Evolutionary conservation across 108 stramenopile species (phyloP).

Genomic region (Cyclostephanos invisitatus): DNA sequence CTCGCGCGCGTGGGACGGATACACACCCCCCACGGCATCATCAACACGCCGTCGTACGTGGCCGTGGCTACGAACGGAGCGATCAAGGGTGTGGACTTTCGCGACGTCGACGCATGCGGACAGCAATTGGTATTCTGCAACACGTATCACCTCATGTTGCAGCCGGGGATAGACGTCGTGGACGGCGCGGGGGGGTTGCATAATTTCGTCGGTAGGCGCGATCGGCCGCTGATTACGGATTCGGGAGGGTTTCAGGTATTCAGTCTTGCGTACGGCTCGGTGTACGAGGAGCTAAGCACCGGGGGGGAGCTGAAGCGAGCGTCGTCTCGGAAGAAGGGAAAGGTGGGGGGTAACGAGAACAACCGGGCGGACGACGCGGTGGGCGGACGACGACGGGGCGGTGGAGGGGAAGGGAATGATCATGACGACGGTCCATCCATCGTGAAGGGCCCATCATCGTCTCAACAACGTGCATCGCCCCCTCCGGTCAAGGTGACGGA

Average conservation of each 20-base stretch:
- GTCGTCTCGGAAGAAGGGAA: not conserved
- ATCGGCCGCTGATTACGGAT: constrained; percentile 91
- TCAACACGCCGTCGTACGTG: constrained; percentile 90
- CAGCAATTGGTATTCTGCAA: constrained; percentile 92
- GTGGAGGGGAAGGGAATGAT: not conserved
- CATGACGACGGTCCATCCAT: too few relatives aligned
- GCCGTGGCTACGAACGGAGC: constrained; percentile 94
- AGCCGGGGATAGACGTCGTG: constrained; percentile 88
- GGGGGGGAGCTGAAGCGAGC: constrained; percentile 86
- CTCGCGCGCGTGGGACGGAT: constrained; percentile 84
- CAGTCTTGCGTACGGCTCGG: constrained; percentile 82
- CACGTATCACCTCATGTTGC: constrained; percentile 92
- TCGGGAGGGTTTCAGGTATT: constrained; percentile 95
- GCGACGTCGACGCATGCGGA: constrained; percentile 66
- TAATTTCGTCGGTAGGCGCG: constrained; percentile 70
- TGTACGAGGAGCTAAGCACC: constrained; percentile 73
- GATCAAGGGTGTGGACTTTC: constrained; percentile 82
- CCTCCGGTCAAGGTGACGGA: constrained; percentile 84
- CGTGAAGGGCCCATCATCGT: too few relatives aligned
- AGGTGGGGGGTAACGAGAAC: not conserved
- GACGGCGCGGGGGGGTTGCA: constrained; percentile 91
- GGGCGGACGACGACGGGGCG: constrained; percentile 3
- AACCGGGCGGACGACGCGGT: constrained; percentile 3
- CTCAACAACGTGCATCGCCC: not conserved
- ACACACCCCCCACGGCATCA: constrained; percentile 74